phyloP scores from a whole-genome alignment of 2,329 filamentous ascomycete genomes.

The Sporothrix phasma region DNA sequence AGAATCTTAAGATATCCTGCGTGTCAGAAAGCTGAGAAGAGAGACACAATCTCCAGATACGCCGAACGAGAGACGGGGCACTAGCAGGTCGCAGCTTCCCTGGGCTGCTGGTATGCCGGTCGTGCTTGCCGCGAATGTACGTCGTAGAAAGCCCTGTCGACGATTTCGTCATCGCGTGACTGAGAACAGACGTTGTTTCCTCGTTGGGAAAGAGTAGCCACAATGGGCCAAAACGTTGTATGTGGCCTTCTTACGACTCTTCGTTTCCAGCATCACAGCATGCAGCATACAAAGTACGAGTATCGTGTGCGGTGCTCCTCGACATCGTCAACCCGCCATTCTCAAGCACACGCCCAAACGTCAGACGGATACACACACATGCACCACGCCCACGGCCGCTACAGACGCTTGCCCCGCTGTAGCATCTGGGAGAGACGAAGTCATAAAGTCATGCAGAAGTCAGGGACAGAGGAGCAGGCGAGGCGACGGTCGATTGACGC shows the following conservation, averaged over 20 bases:
- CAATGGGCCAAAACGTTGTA: neutral
- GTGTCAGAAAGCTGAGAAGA: no score
- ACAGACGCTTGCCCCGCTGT: neutral
- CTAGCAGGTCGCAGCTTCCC: conserved; percentile 3
- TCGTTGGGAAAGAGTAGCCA: neutral
- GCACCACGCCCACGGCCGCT: neutral
- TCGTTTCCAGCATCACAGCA: neutral
- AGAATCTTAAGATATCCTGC: neutral
- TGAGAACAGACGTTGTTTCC: neutral
- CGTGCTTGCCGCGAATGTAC: neutral
- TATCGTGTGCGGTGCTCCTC: neutral
- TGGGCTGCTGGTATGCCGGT: neutral
- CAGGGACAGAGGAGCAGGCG: neutral
- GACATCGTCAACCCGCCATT: neutral
- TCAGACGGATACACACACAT: conserved; percentile 2
- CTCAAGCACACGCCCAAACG: neutral
- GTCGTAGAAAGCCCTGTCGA: neutral
- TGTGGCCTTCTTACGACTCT: neutral
- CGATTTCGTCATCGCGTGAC: neutral
- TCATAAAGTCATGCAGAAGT: neutral
- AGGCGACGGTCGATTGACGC: neutral
- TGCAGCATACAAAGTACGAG: neutral
- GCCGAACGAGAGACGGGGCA: neutral
- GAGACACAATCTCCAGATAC: neutral
- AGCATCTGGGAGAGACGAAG: no score